phyloP scores from a whole-genome alignment of 108 stramenopile species.

The Hondaea fermentalgiana region DNA sequence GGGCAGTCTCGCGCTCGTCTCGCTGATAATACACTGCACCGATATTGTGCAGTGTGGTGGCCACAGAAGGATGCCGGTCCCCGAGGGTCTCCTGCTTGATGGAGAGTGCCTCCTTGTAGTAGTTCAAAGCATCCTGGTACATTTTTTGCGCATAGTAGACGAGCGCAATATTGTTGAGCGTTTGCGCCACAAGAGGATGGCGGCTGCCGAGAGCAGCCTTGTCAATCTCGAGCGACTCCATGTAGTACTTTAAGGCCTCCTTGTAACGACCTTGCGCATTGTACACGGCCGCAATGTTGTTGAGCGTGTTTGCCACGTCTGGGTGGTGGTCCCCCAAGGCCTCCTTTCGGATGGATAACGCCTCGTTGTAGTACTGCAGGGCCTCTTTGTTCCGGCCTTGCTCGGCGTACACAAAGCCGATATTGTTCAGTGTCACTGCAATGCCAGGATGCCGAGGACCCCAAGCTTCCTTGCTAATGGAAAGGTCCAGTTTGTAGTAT shows the following conservation, averaged over 20 bases:
- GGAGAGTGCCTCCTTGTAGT: not conserved
- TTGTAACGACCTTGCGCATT: not conserved
- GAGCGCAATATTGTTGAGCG: not conserved
- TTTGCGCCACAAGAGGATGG: not conserved
- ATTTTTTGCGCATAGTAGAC: not conserved
- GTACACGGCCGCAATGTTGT: not conserved
- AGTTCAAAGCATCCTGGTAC: not conserved
- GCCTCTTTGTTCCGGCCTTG: not conserved
- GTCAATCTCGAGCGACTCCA: not conserved
- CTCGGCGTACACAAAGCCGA: not conserved
- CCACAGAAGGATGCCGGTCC: not conserved
- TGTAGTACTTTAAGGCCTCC: not conserved
- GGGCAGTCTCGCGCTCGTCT: not conserved
- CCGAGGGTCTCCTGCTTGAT: not conserved
- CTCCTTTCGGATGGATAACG: not conserved
- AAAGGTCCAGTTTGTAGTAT: no score
- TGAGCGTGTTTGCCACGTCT: slow-evolving; percentile 17
- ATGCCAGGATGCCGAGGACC: not conserved
- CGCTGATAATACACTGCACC: not conserved
- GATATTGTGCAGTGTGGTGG: not conserved
- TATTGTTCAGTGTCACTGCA: slow-evolving; percentile 5
- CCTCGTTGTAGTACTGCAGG: not conserved
- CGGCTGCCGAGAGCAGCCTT: not conserved
- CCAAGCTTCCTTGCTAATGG: not conserved
- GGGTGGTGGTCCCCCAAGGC: not conserved